Evolutionary conservation across 2,329 filamentous ascomycete species (phyloP).

Genomic region (Tolypocladium tundrense): DNA sequence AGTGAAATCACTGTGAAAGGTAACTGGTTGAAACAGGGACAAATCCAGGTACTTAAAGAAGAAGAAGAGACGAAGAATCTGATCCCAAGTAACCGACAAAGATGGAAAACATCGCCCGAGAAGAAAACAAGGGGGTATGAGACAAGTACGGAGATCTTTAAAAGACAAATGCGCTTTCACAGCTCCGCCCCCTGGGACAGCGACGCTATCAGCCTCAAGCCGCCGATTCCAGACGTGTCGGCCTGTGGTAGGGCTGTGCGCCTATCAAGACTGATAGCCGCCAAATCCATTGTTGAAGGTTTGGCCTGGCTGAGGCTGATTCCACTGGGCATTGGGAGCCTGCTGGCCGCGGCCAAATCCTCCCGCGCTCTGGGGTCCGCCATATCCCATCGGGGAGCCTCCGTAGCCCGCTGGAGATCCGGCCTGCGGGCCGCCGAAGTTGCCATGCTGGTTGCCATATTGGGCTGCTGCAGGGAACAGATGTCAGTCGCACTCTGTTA

Average conservation of each 20-base stretch:
- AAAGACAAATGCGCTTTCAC: conserved; percentile 7
- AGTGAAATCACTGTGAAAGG: conserved; percentile 11
- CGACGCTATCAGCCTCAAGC: conserved; percentile 4
- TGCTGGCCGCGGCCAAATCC: conserved; percentile 73
- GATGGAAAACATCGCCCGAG: conserved; percentile 7
- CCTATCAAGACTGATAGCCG: conserved; percentile 49
- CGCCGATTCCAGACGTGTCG: conserved; percentile 8
- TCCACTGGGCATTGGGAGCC: conserved; percentile 46
- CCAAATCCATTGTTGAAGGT: conserved; percentile 52
- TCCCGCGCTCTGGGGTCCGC: conserved; percentile 63
- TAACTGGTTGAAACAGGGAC: conserved; percentile 11
- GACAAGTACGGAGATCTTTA: conserved; percentile 9
- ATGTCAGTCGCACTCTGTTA: conserved; percentile 15
- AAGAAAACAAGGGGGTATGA: conserved; percentile 9
- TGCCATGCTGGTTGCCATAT: conserved; percentile 56
- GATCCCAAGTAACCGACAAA: conserved; percentile 5
- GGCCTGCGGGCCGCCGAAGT: conserved; percentile 51
- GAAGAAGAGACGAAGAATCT: conserved; percentile 3
- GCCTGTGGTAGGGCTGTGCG: conserved; percentile 10
- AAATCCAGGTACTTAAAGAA: conserved; percentile 7
- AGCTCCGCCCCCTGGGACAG: conserved; percentile 4
- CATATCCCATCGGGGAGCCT: conserved; percentile 62
- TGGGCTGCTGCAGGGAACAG: conserved; percentile 25
- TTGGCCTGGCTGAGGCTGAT: conserved; percentile 40
- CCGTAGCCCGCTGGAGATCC: conserved; percentile 54